Evolutionary conservation across 345 rosid species (phyloP), one percentile per base, ranked within the genome.

Genomic region (Eucalyptus microcorys): DNA sequence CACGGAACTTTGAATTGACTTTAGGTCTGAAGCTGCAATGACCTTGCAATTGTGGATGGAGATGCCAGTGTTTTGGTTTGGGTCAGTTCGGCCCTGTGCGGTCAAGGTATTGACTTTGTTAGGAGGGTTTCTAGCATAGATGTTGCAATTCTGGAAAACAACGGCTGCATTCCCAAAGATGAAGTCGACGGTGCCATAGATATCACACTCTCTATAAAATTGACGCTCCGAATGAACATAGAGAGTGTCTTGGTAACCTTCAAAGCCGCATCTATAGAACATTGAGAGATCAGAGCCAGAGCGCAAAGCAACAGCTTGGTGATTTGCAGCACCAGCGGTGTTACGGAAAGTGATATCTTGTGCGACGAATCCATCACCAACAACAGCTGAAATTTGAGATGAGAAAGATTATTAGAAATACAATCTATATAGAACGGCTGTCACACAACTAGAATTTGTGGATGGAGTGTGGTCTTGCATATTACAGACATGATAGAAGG

Each of bases 251-350:
- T 95, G 96, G 87, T 93, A 93, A 1, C 95, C 96, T 86, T 94
- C 95, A 22, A 95, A 92, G 49, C 96, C 90, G n/a, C 96, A 96
- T 12, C 89, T 90, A 87, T 94, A 95, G 85, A 96, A 94, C 48
- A 95, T 95, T 0, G 97, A 95, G 90, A 93, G 94, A 86, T 96
- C 97, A 4, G 96, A 92, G 16, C 94, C 95, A 37, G 97, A 95
- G 32, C 97, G 93, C 88, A 96, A 91, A 61, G 97, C 96, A 10
- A 96, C 97, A 1, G 97, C 98, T 88, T 96, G 98, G 86, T 24
- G 92, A 88, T 95, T 94, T 59, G 88, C 88, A 10, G 96, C 94
- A 26, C 97, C 97, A 13, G 95, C 98, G 1, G 95, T 96, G 95
- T 94, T 96, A 45, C 94, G 92, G 89, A 95, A 94, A 17, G 97